Conservation (phyloP, 2,329 filamentous ascomycete genomes). For the Penicillium occitanis region DNA sequence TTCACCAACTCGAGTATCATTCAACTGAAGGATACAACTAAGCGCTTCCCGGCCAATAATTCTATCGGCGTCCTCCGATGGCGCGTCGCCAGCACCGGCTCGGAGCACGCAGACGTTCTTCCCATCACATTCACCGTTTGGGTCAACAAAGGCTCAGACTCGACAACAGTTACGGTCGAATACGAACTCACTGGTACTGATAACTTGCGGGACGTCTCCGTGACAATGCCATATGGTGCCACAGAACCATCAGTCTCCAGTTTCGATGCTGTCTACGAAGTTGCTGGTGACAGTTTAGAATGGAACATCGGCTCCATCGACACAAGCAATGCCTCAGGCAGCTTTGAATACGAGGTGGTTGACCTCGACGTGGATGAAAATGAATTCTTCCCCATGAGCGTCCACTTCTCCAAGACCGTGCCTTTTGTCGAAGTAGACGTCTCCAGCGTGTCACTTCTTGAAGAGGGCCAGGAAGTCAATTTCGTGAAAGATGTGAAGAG, state of each 20-base stretch:
- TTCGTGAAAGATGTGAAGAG: conserved; percentile 50
- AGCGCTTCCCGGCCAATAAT: conserved; percentile 93
- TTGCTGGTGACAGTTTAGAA: conserved; percentile 86
- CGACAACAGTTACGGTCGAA: conserved; percentile 88
- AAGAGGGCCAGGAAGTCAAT: conserved; percentile 45
- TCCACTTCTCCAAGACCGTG: conserved; percentile 79
- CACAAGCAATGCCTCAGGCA: conserved; percentile 76
- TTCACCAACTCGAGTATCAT: conserved; percentile 83
- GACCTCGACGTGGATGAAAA: conserved; percentile 81
- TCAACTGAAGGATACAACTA: conserved; percentile 82
- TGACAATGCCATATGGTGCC: conserved; percentile 81
- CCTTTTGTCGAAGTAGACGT: conserved; percentile 95
- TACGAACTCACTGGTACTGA: conserved; percentile 88
- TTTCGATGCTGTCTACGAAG: conserved; percentile 92
- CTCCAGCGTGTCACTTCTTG: conserved; percentile 42
- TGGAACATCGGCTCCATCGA: conserved; percentile 90
- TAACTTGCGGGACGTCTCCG: conserved; percentile 75
- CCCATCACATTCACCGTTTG: conserved; percentile 97
- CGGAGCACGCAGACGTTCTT: conserved; percentile 74
- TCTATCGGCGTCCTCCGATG: conserved; percentile 89
- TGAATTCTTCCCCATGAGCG: conserved; percentile 97
- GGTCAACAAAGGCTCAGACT: conserved; percentile 84
- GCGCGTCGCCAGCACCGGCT: conserved; percentile 75
- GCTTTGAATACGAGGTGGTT: conserved; percentile 93
- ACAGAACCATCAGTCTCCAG: conserved; percentile 86